Conservation (phyloP, 129 eudicot species). For the Silybum marianum region DNA sequence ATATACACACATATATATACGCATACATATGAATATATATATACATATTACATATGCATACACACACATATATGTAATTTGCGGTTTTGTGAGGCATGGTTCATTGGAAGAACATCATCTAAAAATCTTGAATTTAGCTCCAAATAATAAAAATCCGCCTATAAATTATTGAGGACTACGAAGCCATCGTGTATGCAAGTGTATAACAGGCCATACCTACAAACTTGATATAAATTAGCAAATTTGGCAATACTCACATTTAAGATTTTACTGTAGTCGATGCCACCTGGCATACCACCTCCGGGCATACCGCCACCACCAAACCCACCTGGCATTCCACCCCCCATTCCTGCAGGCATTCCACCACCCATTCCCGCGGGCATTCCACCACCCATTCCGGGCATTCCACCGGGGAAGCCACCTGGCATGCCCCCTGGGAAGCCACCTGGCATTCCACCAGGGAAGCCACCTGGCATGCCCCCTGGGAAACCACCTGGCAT, state of each 20-base stretch:
- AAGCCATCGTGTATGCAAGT: not conserved
- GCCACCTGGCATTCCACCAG: slow-evolving; percentile 69
- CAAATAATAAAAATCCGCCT: not conserved
- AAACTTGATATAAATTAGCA: not conserved
- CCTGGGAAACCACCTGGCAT: slow-evolving; percentile 54
- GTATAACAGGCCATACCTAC: not conserved
- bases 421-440: slow-evolving; percentile 51
- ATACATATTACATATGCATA: not conserved
- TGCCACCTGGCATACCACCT: slow-evolving; percentile 68
- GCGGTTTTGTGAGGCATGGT: not conserved
- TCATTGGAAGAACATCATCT: not conserved
- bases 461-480: slow-evolving; percentile 66
- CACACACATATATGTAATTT: not conserved
- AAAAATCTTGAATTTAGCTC: not conserved
- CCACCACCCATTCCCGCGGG: slow-evolving; percentile 40
- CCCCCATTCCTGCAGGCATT: slow-evolving; percentile 35
- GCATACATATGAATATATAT: not conserved
- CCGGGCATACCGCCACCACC: slow-evolving; percentile 45
- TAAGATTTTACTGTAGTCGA: slow-evolving; percentile 86
- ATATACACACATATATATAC: not conserved
- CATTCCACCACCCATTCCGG: slow-evolving; percentile 35
- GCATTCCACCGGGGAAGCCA: slow-evolving; percentile 49
- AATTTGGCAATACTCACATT: slow-evolving; percentile 51
- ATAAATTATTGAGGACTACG: not conserved
- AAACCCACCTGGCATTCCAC: slow-evolving; percentile 44